These are phyloP conservation scores for Thinopyrum elongatum DNA, from an alignment of 176 grass and related monocot genomes.

Conservation along the genomic window DNA sequence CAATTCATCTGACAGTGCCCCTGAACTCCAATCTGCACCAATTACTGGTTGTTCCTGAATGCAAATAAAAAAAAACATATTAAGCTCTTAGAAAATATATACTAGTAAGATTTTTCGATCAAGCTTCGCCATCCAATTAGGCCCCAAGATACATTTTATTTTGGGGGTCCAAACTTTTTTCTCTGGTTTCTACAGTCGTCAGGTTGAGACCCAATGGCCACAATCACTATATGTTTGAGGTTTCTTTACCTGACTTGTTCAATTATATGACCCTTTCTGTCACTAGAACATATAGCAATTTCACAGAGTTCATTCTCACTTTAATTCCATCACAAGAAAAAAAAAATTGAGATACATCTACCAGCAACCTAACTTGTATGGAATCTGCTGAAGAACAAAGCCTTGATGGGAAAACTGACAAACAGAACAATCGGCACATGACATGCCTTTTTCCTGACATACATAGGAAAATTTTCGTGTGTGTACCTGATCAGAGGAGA, in stretches of 20 bases:
- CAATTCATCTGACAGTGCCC: background rate
- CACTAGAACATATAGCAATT: background rate
- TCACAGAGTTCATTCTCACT: background rate
- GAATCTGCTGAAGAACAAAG: background rate
- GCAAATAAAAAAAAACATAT: background rate
- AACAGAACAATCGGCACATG: background rate
- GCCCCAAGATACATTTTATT: background rate
- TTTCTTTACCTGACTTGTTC: background rate
- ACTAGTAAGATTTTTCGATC: background rate
- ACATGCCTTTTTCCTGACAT: background rate
- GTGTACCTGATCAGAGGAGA: background rate
- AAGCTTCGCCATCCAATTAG: background rate
- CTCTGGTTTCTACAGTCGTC: background rate
- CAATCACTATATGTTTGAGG: background rate
- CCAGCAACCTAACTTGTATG: background rate
- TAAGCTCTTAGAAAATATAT: background rate
- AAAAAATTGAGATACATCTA: background rate
- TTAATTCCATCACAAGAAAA: background rate
- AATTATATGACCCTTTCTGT: background rate
- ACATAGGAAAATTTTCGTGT: too few species aligned
- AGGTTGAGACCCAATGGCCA: background rate
- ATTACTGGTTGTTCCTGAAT: background rate
- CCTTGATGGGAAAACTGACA: background rate
- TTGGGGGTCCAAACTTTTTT: background rate
- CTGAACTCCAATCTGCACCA: background rate